phyloP scores from a whole-genome alignment of 1,284 basidiomycete genomes.

The Bondarzewia mesenterica region DNA sequence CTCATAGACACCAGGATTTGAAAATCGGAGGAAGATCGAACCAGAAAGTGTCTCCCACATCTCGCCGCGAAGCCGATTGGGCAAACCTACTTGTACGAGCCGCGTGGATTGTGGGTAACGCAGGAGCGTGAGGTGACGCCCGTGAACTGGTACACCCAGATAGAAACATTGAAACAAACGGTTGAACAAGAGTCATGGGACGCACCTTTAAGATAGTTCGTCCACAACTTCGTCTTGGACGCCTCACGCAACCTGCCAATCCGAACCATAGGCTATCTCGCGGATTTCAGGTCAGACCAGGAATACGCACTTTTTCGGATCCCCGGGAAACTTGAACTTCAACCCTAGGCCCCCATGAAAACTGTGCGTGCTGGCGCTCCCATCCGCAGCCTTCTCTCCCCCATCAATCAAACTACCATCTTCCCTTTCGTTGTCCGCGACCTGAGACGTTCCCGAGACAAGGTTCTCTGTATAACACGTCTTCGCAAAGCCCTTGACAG shows the following conservation, averaged over 20 bases:
- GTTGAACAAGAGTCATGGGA: slow-evolving; percentile 3
- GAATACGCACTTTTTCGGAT: slow-evolving; percentile 75
- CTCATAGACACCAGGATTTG: slow-evolving; percentile 83
- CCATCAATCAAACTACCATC: slow-evolving; percentile 54
- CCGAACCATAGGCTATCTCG: neutral
- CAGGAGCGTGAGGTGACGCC: slow-evolving; percentile 85
- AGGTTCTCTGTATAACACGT: slow-evolving; percentile 95
- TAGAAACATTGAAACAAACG: neutral
- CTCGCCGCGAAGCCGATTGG: slow-evolving; percentile 91
- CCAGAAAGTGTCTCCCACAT: slow-evolving; percentile 98
- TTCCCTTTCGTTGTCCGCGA: slow-evolving; percentile 54
- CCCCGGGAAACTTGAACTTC: slow-evolving; percentile 88
- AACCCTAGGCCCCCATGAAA: slow-evolving; percentile 86
- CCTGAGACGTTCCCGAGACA: slow-evolving; percentile 45
- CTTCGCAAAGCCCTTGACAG: slow-evolving; percentile 84
- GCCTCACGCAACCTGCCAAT: slow-evolving; percentile 77
- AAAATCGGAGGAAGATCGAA: slow-evolving; percentile 86
- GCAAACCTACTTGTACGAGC: slow-evolving; percentile 94
- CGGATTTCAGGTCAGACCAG: slow-evolving; percentile 1
- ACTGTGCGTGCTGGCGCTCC: slow-evolving; percentile 38
- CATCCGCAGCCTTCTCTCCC: slow-evolving; percentile 38
- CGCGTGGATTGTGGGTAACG: slow-evolving; percentile 96
- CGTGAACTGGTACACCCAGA: slow-evolving; percentile 49
- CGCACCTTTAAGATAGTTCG: slow-evolving; percentile 76
- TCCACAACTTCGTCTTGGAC: slow-evolving; percentile 97